Conservation (phyloP, 2,329 filamentous ascomycete species). For the Aspergillus udagawae region DNA sequence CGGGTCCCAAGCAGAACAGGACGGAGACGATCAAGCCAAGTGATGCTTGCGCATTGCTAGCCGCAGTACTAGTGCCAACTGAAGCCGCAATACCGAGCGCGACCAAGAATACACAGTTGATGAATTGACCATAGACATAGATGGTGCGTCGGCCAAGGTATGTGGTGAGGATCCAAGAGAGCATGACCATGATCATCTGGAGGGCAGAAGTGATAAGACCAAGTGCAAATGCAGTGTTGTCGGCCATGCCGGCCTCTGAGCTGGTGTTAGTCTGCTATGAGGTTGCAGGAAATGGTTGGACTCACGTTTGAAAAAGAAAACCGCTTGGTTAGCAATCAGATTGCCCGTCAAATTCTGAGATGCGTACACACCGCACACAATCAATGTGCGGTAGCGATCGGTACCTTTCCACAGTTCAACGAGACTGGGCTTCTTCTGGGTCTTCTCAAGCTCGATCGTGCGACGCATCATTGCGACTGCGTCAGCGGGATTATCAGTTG, state of each 20-base stretch:
- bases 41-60: constrained; percentile 56
- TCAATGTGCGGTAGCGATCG: constrained; percentile 52
- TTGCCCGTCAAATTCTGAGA: constrained; percentile 60
- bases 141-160: constrained; percentile 62
- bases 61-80: constrained; percentile 9
- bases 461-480: constrained; percentile 58
- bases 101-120: constrained; percentile 40
- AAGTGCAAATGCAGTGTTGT: constrained; percentile 56
- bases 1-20: constrained; percentile 59
- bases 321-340: constrained; percentile 59
- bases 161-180: constrained; percentile 63
- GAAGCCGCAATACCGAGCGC: no score
- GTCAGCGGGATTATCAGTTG: constrained; percentile 39
- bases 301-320: constrained; percentile 53
- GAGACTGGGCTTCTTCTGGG: constrained; percentile 44
- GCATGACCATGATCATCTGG: constrained; percentile 59
- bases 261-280: constrained; percentile 25
- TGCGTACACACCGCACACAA: constrained; percentile 55
- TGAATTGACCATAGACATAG: constrained; percentile 57
- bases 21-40: constrained; percentile 64
- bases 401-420: constrained; percentile 54
- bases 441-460: constrained; percentile 52
- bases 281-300: constrained; percentile 13
- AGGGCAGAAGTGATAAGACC: constrained; percentile 63
- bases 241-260: constrained; percentile 57